A percentile compares a stretch with the other conserved stretches of the same genome.
phyloP scores from a whole-genome alignment of 2,329 filamentous ascomycete species.

The Coniochaeta sp. region DNA sequence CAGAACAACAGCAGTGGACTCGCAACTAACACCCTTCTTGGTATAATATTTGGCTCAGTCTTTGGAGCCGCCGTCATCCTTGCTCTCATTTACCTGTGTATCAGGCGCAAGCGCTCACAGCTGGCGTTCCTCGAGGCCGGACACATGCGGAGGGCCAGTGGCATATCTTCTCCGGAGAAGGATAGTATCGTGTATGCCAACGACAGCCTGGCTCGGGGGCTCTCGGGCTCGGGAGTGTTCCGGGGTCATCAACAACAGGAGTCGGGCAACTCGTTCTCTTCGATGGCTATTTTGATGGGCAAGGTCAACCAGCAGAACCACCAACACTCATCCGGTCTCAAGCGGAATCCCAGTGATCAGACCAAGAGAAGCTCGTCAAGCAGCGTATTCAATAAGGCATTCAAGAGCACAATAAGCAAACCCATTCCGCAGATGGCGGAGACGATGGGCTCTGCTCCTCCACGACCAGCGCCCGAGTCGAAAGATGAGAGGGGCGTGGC shows the following conservation, averaged over 20 bases:
- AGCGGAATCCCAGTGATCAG: constrained; percentile 41
- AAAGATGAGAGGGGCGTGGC: constrained; percentile 30
- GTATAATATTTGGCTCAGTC: constrained; percentile 75
- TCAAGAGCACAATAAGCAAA: constrained; percentile 56
- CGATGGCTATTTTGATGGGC: constrained; percentile 60
- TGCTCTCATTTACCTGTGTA: constrained; percentile 62
- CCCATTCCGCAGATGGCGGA: constrained; percentile 42
- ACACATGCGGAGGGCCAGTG: constrained; percentile 34
- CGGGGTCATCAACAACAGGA: constrained; percentile 44
- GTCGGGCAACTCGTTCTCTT: constrained; percentile 53
- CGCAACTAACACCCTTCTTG: constrained; percentile 56
- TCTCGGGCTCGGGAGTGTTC: constrained; percentile 29
- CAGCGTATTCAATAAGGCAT: constrained; percentile 54
- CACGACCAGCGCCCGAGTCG: constrained; percentile 10
- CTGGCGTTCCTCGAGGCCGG: constrained; percentile 41
- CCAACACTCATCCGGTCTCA: constrained; percentile 23
- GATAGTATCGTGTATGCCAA: constrained; percentile 40
- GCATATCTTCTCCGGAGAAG: constrained; percentile 49
- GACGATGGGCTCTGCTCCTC: constrained; percentile 1
- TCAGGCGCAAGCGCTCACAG: constrained; percentile 54
- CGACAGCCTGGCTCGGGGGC: constrained; percentile 27
- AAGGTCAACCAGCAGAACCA: constrained; percentile 41
- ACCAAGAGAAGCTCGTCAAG: constrained; percentile 43
- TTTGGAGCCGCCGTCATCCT: constrained; percentile 65
- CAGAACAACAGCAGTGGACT: constrained; percentile 11